Percentiles rank a stretch among this genome's conserved stretches.
These are phyloP conservation scores for Aechmea fasciata DNA, from an alignment of 176 grass and related monocot species.

Conservation along the genomic window DNA sequence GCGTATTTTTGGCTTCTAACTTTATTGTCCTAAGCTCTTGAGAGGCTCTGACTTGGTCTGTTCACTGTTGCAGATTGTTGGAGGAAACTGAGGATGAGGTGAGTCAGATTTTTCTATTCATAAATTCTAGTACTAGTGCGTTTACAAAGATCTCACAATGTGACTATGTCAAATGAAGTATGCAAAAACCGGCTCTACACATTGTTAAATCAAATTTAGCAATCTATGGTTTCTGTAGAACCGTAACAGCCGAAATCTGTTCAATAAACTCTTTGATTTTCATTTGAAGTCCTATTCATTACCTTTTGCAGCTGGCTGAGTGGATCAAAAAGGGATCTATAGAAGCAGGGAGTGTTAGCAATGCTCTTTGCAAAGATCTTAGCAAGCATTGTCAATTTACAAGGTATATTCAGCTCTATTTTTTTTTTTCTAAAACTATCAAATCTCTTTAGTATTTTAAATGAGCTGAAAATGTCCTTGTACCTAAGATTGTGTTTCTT, in stretches of 20 bases:
- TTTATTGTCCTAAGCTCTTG: neutral
- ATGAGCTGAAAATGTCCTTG: too few relatives aligned
- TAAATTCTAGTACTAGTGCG: neutral
- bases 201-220: too few relatives aligned
- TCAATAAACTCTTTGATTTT: too few relatives aligned
- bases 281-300: neutral
- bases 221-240: too few relatives aligned
- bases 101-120: neutral
- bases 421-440: neutral
- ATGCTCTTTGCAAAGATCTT: constrained; percentile 70
- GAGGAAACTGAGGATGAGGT: constrained; percentile 95
- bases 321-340: constrained; percentile 65
- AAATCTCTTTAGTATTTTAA: too few relatives aligned
- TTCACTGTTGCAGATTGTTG: constrained; percentile 48
- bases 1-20: too few relatives aligned
- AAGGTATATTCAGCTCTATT: constrained; percentile 25
- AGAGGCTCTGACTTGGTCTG: constrained; percentile 24
- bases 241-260: too few relatives aligned
- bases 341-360: constrained; percentile 43
- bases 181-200: too few relatives aligned
- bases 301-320: constrained; percentile 51
- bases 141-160: neutral
- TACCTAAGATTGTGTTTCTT: too few relatives aligned
- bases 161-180: too few relatives aligned
- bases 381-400: constrained; percentile 55